These are phyloP conservation scores for Chaetomiaceae sp. DNA, from an alignment of 2,329 filamentous ascomycete genomes.

Conservation along the genomic window DNA sequence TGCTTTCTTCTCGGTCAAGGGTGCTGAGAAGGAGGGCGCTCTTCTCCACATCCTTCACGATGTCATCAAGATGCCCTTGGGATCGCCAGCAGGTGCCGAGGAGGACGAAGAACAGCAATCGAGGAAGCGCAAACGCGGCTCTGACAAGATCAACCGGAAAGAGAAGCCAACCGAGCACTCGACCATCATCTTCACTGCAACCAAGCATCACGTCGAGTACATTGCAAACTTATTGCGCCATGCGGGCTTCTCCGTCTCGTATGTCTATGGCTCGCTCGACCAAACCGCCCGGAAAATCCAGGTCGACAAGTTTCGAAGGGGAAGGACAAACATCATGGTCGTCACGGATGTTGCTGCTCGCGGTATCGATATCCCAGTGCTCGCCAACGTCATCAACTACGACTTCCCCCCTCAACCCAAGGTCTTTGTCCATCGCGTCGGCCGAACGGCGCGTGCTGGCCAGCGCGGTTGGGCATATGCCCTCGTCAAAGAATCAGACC, in stretches of 20 bases:
- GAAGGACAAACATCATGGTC: conserved; percentile 83
- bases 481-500: conserved; percentile 79
- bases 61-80: conserved; percentile 85
- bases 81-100: conserved; percentile 48
- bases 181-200: conserved; percentile 90
- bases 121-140: conserved; percentile 70
- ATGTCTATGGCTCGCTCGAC: conserved; percentile 91
- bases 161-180: conserved; percentile 83
- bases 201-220: conserved; percentile 97
- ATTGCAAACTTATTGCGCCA: conserved; percentile 72
- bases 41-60: conserved; percentile 85
- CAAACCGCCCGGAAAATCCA: conserved; percentile 90
- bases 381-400: conserved; percentile 98
- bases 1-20: conserved; percentile 91
- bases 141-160: conserved; percentile 48
- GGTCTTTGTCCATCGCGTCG: conserved; percentile 93
- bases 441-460: conserved; percentile 90
- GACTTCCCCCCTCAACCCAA: conserved; percentile 97
- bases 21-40: conserved; percentile 88
- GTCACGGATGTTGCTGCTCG: conserved; percentile 95
- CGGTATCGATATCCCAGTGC: conserved; percentile 94
- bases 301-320: conserved; percentile 81
- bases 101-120: conserved; percentile 43
- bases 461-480: conserved; percentile 94
- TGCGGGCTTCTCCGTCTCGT: conserved; percentile 84